Base-by-base conservation (phyloP, 2,329 filamentous ascomycete genomes). In the Aspergillus tanneri region DNA sequence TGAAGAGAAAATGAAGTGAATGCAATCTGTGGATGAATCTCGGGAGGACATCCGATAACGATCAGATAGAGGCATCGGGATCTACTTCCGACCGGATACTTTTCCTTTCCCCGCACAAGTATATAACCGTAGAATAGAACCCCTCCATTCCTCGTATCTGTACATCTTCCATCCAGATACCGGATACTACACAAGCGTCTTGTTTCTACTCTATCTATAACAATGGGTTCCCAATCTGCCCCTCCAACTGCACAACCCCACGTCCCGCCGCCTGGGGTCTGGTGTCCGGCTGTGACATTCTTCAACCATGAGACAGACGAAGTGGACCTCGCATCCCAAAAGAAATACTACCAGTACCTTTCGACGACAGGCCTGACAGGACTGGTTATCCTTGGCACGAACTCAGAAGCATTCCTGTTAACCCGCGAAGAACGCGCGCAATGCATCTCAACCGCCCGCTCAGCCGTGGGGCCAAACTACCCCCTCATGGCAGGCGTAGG, bases 401-500 rank as follows among this genome's bases (percentile, higher is more conserved):
- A 80, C 61, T 76, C 78, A 3, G 79, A 82, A 59, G 73, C 78
- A 10, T 80, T 80, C 61, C 74, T 82, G 9, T 64, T 81, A 34
- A 82, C 80, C 10, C 78, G 79, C n/a, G 76, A 81, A 55, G 82
- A 85, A 66, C 75, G 82, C 47, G 70, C 39, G 70, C 73, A n/a
- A 32, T 74, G 86, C n/a, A 74, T 87, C 19, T 63, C 70, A 22
- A 71, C 78, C 9, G 84, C 84, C 42, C 72, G 81, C 27, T 60
- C 64, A 27, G 76, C 78, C n/a, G 75, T 79, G 11, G 77, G 77
- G 0, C 72, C 76, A 1, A 67, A 69, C 18, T 82, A 73, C 59
- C 81, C 81, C 23, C 73, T 85, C 60, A 84, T 84, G 73, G 81
- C 80, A 3, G 84, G 84, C 25, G 80, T 83, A 5, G 77, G 82